These are phyloP conservation scores for Marasmius fiardii DNA, from an alignment of 1,284 basidiomycete genomes.

Conservation along the genomic window DNA sequence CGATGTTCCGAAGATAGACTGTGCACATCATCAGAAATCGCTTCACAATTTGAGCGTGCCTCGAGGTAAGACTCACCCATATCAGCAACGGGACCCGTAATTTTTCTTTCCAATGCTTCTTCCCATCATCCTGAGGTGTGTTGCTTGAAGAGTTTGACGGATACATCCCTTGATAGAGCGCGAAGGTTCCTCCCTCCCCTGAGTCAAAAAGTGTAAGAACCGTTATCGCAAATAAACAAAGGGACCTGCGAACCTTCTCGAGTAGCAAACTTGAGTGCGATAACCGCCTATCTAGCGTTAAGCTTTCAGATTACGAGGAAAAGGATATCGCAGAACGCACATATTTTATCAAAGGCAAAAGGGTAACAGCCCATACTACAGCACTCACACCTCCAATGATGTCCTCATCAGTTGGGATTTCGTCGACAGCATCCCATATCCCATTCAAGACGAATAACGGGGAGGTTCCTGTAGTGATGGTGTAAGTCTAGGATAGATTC, in stretches of 20 bases:
- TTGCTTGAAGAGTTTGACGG: constrained; percentile 35
- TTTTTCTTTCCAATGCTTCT: constrained; percentile 25
- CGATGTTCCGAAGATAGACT: constrained; percentile 35
- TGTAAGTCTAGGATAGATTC: background rate
- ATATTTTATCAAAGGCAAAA: constrained; percentile 65
- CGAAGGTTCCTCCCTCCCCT: constrained; percentile 68
- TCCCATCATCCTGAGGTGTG: constrained; percentile 35
- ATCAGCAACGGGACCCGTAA: constrained; percentile 48
- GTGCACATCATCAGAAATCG: background rate
- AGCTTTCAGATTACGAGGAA: background rate
- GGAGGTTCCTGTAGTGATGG: constrained; percentile 36
- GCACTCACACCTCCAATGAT: constrained; percentile 58
- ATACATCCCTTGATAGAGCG: constrained; percentile 58
- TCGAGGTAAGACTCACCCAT: constrained; percentile 41
- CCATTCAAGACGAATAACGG: constrained; percentile 65
- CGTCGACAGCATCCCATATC: constrained; percentile 49
- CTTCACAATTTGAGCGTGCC: no score
- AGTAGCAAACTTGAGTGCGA: constrained; percentile 58
- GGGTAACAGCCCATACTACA: constrained; percentile 61
- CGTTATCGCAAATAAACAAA: background rate
- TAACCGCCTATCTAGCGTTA: constrained; percentile 37
- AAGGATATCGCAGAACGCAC: constrained; percentile 30
- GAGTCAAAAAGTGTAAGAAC: constrained; percentile 1
- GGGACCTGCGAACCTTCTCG: constrained; percentile 37
- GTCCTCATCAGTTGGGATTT: constrained; percentile 52